Evolutionary conservation across 2,329 filamentous ascomycete species (phyloP), one percentile per base, ranked within the genome.

Genomic region (Ascochyta rabiei): DNA sequence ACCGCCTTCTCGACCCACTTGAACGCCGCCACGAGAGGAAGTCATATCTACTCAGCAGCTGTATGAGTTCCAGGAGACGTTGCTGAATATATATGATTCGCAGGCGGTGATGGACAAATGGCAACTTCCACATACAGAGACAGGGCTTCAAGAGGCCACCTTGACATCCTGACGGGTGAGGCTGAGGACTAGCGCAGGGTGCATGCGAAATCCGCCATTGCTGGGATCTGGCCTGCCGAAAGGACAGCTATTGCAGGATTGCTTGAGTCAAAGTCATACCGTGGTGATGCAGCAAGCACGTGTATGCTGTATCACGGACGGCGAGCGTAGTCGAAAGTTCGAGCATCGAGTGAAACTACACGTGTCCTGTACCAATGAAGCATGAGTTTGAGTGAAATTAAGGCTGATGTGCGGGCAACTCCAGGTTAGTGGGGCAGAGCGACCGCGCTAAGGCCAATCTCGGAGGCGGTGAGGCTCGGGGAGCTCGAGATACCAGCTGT

Each of bases 331-430:
- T 52, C 45, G 64, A 68, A 66, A 49, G 28, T 68, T 63, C 57
- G 46, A 58, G 60, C 31, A 59, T 19, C 19, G 26, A 47, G 55
- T 48, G 38, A 57, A 59, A 63, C 55, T 63, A 67, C 63, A 71
- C 69, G 69, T 71, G 68, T 71, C 65, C 67, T 67, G 62, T 67
- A 64, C 42, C 57, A 51, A 38, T 28, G 59, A 57, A 57, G 64
- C 63, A 66, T 62, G 58, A 64, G 62, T 62, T 59, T 53, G 60
- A 60, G 60, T 59, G 60, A 62, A 60, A 62, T 66, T 66, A 68
- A 68, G 68, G 64, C 62, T 71, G 64, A 63, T 63, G 60, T 60
- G 64, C 62, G 60, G 51, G 61, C 46, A 16, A 45, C 46, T 49
- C 52, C 37, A 55, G 47, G 35, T 49, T 54, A 40, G 38, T 15